Evolutionary conservation across 768 basidiomycete species (phyloP).

Genomic region (Collybiopsis luxurians): DNA sequence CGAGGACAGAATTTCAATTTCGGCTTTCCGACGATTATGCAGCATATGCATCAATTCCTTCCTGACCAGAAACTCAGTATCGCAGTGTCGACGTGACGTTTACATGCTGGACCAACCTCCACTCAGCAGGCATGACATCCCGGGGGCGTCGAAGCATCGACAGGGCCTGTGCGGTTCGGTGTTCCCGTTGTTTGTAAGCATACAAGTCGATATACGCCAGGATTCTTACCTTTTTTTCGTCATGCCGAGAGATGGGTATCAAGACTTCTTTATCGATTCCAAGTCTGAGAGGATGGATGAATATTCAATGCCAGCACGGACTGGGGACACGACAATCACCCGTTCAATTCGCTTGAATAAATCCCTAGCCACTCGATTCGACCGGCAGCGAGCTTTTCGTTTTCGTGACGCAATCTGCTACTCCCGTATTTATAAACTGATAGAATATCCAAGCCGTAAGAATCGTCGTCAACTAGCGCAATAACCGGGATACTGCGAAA

Average conservation of each 20-base stretch:
- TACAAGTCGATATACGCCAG: not conserved
- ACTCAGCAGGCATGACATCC: constrained; percentile 48
- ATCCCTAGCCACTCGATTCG: constrained; percentile 83
- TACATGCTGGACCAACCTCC: constrained; percentile 53
- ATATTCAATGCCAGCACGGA: not conserved
- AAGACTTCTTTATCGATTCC: constrained; percentile 58
- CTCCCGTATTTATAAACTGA: constrained; percentile 88
- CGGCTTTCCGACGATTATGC: constrained; percentile 83
- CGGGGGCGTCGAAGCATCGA: constrained; percentile 51
- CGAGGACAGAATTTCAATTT: constrained; percentile 71
- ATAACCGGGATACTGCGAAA: constrained; percentile 66
- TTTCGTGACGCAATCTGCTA: constrained; percentile 65
- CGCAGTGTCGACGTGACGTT: not conserved
- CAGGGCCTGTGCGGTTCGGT: constrained; percentile 46
- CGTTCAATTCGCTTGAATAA: constrained; percentile 60
- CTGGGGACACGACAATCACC: constrained; percentile 36
- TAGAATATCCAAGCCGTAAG: constrained; percentile 90
- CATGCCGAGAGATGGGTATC: constrained; percentile 66
- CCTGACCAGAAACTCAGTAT: constrained; percentile 35
- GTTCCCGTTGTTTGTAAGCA: not conserved
- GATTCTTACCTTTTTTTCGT: constrained; percentile 67
- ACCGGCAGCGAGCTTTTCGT: constrained; percentile 58
- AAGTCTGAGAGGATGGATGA: constrained; percentile 37
- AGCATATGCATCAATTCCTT: constrained; percentile 81
- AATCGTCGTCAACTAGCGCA: constrained; percentile 86